Percentiles rank a stretch among this genome's conserved stretches.
Evolutionary conservation across 1,284 basidiomycete species (phyloP).

Genomic region (Leucoagaricus sp.): DNA sequence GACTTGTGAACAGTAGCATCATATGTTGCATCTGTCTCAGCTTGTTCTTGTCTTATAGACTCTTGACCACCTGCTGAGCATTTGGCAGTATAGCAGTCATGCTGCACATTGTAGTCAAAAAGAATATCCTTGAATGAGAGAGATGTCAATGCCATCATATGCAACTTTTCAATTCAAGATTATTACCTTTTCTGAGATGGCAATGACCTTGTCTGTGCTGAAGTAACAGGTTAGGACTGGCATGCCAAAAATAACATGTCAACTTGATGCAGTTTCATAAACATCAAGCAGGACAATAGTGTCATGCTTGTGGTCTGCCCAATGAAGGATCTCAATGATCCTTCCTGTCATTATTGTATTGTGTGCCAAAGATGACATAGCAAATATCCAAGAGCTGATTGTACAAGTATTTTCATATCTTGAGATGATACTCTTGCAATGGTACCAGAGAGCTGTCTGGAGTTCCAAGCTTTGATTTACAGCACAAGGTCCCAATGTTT

Average conservation of each 20-base stretch:
- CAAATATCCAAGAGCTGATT: slow-evolving; percentile 23
- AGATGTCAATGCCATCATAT: neutral
- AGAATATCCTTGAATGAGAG: slow-evolving; percentile 19
- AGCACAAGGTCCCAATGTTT: slow-evolving; percentile 1
- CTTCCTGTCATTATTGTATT: slow-evolving; percentile 14
- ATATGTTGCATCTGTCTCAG: too few relatives aligned
- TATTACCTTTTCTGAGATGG: slow-evolving; percentile 19
- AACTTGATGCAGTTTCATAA: slow-evolving; percentile 15
- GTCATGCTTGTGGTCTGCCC: neutral
- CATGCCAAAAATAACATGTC: slow-evolving; percentile 22
- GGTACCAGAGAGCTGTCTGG: slow-evolving; percentile 15
- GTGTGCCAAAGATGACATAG: neutral
- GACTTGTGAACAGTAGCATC: too few relatives aligned
- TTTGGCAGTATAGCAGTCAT: slow-evolving; percentile 26
- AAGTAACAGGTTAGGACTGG: slow-evolving; percentile 18
- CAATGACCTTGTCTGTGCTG: slow-evolving; percentile 9
- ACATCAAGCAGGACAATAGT: slow-evolving; percentile 18
- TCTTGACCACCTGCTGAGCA: slow-evolving; percentile 27
- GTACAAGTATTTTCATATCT: slow-evolving; percentile 20
- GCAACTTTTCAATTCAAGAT: neutral
- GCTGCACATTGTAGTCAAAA: slow-evolving; percentile 26
- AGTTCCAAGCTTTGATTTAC: slow-evolving; percentile 12
- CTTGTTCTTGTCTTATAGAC: slow-evolving; percentile 27
- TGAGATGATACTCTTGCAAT: slow-evolving; percentile 17
- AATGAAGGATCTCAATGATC: slow-evolving; percentile 18